A percentile compares a stretch with the other conserved stretches of the same genome.
phyloP scores from a whole-genome alignment of 306 rosid species.

The Vigna hirtella region DNA sequence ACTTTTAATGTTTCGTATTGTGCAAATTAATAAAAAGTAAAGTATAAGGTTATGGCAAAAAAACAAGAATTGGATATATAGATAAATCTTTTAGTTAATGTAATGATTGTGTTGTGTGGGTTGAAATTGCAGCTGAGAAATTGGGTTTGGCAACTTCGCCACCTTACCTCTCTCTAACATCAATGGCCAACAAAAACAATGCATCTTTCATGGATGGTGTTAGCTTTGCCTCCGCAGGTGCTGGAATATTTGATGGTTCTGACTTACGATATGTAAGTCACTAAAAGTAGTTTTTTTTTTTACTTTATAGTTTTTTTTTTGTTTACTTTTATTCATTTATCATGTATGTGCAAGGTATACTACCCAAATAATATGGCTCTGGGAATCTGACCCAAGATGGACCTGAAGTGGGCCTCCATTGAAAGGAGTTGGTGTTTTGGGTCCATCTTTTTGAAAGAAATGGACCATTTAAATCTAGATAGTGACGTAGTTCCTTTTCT shows the following conservation, averaged over 20 bases:
- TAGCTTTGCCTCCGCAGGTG: slow-evolving; percentile 92
- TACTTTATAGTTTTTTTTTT: no score
- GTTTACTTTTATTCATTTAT: background rate
- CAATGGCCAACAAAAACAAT: slow-evolving; percentile 47
- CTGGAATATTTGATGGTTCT: slow-evolving; percentile 79
- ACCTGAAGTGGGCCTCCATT: background rate
- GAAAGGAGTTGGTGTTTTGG: background rate
- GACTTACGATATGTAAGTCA: slow-evolving; percentile 62
- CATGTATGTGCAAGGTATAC: background rate
- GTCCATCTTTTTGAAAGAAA: background rate
- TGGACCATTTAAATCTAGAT: background rate
- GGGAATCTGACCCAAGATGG: background rate
- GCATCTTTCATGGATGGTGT: slow-evolving; percentile 54
- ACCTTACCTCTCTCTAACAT: slow-evolving; percentile 65
- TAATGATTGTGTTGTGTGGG: slow-evolving; percentile 12
- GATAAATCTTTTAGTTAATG: background rate
- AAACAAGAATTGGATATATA: background rate
- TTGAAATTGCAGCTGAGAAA: slow-evolving; percentile 74
- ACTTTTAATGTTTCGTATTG: background rate
- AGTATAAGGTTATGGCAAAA: background rate
- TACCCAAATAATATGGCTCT: background rate
- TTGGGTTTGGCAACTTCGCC: slow-evolving; percentile 71
- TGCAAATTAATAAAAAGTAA: background rate
- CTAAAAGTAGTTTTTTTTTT: background rate
- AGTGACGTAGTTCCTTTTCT: background rate